Evolutionary conservation across 1,139 yeast species (phyloP).

Genomic region (Diutina catenulata): DNA sequence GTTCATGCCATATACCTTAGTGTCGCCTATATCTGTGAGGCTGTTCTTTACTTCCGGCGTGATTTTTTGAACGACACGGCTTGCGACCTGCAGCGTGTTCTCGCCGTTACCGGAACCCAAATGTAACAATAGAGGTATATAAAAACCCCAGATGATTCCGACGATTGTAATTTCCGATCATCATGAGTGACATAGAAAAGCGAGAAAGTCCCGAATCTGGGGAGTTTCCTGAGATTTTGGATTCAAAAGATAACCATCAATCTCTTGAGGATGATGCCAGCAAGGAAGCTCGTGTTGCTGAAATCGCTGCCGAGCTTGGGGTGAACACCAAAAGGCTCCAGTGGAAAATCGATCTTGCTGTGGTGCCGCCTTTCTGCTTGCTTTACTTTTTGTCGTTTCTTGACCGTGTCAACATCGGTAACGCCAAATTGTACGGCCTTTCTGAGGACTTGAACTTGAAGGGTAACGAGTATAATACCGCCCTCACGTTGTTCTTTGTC

Average conservation of each 20-base stretch:
- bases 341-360: conserved; percentile 3
- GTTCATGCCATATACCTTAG: no score
- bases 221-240: not conserved
- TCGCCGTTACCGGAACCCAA: no score
- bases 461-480: conserved; percentile 51
- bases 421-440: conserved; percentile 62
- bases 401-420: conserved; percentile 65
- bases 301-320: not conserved
- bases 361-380: conserved; percentile 3
- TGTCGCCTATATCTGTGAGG: no score
- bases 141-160: no score
- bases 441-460: conserved; percentile 35
- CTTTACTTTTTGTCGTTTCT: conserved; percentile 44
- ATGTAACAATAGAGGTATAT: no score
- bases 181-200: not conserved
- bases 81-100: no score
- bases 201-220: not conserved
- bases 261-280: not conserved
- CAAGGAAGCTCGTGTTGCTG: not conserved
- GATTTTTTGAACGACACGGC: no score
- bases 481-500: conserved; percentile 58
- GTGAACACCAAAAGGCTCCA: not conserved
- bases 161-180: no score
- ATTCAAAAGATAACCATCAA: not conserved
- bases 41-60: no score